Base-by-base conservation (phyloP, 345 rosid genomes). In the Draba incana region DNA sequence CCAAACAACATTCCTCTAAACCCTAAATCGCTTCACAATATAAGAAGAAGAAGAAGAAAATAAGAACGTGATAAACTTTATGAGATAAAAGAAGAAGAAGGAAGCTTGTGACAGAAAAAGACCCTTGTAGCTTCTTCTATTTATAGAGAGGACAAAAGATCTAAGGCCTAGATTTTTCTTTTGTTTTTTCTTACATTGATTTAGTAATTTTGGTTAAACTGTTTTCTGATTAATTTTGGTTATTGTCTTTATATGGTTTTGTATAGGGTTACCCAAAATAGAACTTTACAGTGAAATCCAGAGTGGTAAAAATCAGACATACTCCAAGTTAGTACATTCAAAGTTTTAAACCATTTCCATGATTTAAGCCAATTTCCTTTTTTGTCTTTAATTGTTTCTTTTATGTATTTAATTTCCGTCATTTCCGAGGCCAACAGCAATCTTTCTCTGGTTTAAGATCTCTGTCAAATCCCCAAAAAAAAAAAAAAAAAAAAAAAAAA, bases 1-100 rank as follows among this genome's bases (percentile, higher is more conserved):
- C 86, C 86, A 82, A 69, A 72, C 83, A 80, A 77, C 82, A 78
- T 77, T 74, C 83, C 81, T 68, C 85, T 79, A 64, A 82, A 72
- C 78, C 75, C 43, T 64, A 50, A 43, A 74, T 65, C 71, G 66
- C 66, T 72, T 72, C 46, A 49, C 60, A 43, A 4, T 25, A 4
- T 25, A 30, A 54, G 27, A 51, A 33, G 46, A 43, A 58, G 62
- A 58, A 60, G 27, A 60, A 14, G 57, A 49, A 39, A 47, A 12
- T 20, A 63, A 38, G 20, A 62, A 38, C 16, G 53, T 50, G 51
- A 23, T 10, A 8, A 57, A 31, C 51, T 64, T 47, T 28, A 14
- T 55, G 42, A 45, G 35, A 38, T 7, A 55, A 62, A 20, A 35
- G 35, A 15, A 39, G 53, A 41, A 47, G 37, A 45, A 64, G 25